Conservation (phyloP, 2,329 filamentous ascomycete species). For the Pestalotiopsis sp. region DNA sequence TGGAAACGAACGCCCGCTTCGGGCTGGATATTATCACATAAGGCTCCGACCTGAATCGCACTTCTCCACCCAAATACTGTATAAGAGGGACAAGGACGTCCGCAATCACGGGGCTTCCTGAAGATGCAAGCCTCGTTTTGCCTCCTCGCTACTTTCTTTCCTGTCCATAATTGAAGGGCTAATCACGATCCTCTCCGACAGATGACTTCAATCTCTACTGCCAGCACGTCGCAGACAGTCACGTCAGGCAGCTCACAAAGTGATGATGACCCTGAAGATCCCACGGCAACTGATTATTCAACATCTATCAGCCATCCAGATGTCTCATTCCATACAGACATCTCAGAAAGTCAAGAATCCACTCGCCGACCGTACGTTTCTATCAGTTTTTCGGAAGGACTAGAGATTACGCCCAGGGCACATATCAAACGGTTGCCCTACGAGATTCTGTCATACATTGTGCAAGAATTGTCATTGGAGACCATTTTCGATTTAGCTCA, state of each 20-base stretch:
- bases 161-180: background rate
- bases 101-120: background rate
- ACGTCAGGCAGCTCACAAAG: background rate
- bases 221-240: background rate
- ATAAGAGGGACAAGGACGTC: background rate
- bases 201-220: background rate
- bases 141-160: background rate
- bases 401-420: background rate
- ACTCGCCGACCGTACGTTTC: background rate
- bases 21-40: background rate
- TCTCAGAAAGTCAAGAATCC: background rate
- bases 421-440: slow-evolving; percentile 51
- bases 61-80: background rate
- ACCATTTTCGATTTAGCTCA: slow-evolving; percentile 61
- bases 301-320: background rate
- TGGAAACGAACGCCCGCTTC: background rate
- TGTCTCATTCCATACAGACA: background rate
- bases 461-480: slow-evolving; percentile 55
- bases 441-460: slow-evolving; percentile 66
- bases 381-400: background rate
- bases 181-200: background rate
- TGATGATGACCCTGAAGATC: background rate
- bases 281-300: background rate
- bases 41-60: background rate
- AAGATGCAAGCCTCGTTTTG: background rate